Conservation (phyloP, 352 stramenopile genomes). For the Globisporangium carolinianum region DNA sequence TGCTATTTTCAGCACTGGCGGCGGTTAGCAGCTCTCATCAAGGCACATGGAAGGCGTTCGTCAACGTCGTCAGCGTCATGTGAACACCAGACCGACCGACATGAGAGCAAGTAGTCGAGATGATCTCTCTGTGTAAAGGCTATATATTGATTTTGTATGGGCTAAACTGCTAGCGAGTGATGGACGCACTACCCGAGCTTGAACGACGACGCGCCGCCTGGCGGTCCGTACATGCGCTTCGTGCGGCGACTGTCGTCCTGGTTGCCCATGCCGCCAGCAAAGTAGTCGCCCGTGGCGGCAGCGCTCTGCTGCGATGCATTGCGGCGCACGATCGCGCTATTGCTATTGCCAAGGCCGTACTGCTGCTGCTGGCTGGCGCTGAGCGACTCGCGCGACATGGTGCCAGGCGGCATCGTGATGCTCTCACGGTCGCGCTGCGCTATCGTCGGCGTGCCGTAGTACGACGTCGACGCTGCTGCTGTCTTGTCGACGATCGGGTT, state of each 20-base stretch:
- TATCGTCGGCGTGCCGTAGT: conserved; percentile 29
- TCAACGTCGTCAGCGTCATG: neutral
- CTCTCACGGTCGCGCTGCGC: conserved; percentile 33
- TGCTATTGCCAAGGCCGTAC: neutral
- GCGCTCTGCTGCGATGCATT: conserved; percentile 7
- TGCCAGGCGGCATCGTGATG: conserved; percentile 29
- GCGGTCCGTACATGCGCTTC: conserved; percentile 36
- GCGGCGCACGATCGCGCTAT: conserved; percentile 4
- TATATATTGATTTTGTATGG: no score
- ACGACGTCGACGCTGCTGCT: conserved; percentile 15
- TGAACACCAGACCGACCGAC: neutral
- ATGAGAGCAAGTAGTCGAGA: no score
- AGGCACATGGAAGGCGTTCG: no score
- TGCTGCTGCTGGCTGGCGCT: conserved; percentile 6
- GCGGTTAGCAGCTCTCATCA: no score
- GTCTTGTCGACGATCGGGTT: conserved; percentile 27
- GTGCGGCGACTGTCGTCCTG: conserved; percentile 32
- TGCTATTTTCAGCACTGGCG: no score
- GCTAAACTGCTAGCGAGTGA: neutral
- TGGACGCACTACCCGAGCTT: conserved; percentile 28
- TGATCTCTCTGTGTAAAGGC: no score
- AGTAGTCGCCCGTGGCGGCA: conserved; percentile 27
- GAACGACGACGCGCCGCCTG: conserved; percentile 34
- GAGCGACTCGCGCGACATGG: conserved; percentile 28
- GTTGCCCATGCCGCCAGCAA: conserved; percentile 23